Evolutionary conservation across 2,329 filamentous ascomycete species (phyloP), one percentile per base, ranked within the genome.

Genomic region (Epichloe hybrida): DNA sequence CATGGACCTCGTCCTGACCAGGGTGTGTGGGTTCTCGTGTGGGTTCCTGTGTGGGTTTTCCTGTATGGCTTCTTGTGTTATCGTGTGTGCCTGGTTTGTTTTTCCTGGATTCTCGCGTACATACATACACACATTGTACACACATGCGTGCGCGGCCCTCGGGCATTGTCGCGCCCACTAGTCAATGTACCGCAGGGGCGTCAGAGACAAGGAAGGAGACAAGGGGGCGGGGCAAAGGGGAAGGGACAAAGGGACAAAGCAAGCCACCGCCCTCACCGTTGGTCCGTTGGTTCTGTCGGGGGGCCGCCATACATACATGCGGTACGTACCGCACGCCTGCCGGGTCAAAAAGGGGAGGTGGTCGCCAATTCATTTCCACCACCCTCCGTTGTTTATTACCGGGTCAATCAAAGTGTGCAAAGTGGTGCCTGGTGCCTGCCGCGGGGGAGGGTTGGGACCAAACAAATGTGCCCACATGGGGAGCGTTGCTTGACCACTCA

Each of bases 221-320:
- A 46, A 13, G 17, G 37, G 37, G 5, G 6, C 8, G 23, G 23
- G 23, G 3, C 20, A 20, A 20, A 20, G 17, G 20, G 20, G 20
- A 21, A 21, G 42, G 15, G 49, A 42, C 41, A 44, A 31, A 41
- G 31, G 49, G 49, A 39, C 51, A 47, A 42, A 45, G 27, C 39
- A 21, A 57, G 54, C 55, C 56, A 58, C 59, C 56, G 52, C 50
- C 53, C 53, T 54, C 57, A 58, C 55, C 60, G 60, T 58, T 27
- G 23, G 23, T 27, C 55, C 60, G 60, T 58, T 60, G 55, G 57
- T 54, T 54, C 53, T 31, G 8, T 31, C 8, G 27, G 8, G 27
- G 8, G 27, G 27, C 8, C 1, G 23, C 23, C 12, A 20, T 31
- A 43, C 27, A 43, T 13, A 15, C 17, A 17, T 17, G 17, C 2